A percentile compares a stretch with the other conserved stretches of the same genome.
Conservation (phyloP, 2,329 filamentous ascomycete species). For the Monilinia polystroma region DNA sequence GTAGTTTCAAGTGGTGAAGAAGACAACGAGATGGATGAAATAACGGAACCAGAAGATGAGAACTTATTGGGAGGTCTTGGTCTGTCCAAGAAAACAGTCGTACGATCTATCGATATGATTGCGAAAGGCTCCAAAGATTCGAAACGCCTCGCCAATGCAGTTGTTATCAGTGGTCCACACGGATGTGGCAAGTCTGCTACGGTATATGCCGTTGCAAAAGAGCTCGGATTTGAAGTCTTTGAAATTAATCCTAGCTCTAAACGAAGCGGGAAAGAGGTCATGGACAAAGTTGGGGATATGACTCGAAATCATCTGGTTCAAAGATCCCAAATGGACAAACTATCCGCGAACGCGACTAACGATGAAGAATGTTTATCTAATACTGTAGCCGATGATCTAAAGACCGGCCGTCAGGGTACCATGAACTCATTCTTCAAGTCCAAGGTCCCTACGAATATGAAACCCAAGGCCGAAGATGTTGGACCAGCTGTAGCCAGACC, state of each 20-base stretch:
- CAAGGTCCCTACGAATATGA: slow-evolving; percentile 42
- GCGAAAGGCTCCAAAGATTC: slow-evolving; percentile 45
- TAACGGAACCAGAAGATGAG: slow-evolving; percentile 60
- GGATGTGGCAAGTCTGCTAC: slow-evolving; percentile 93
- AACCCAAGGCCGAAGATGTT: slow-evolving; percentile 34
- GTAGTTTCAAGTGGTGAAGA: slow-evolving; percentile 79
- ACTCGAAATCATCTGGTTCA: slow-evolving; percentile 89
- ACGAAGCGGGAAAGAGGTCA: slow-evolving; percentile 82
- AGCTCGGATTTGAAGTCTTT: slow-evolving; percentile 90
- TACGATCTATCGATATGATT: slow-evolving; percentile 46
- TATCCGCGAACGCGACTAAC: slow-evolving; percentile 39
- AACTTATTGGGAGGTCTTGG: slow-evolving; percentile 41
- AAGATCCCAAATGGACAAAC: slow-evolving; percentile 43
- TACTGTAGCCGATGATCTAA: slow-evolving; percentile 56
- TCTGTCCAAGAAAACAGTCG: slow-evolving; percentile 52
- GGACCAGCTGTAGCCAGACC: slow-evolving; percentile 34
- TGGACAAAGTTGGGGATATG: slow-evolving; percentile 96
- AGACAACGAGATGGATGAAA: slow-evolving; percentile 63
- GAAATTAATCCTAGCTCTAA: slow-evolving; percentile 86
- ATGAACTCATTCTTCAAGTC: slow-evolving; percentile 79
- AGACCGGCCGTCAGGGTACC: slow-evolving; percentile 71
- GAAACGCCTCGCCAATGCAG: slow-evolving; percentile 64
- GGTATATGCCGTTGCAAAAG: slow-evolving; percentile 86
- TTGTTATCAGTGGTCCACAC: slow-evolving; percentile 85
- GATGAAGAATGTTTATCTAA: slow-evolving; percentile 43